Base-by-base conservation (phyloP, 164 flowering plant species). In the Vitis rotundifolia region DNA sequence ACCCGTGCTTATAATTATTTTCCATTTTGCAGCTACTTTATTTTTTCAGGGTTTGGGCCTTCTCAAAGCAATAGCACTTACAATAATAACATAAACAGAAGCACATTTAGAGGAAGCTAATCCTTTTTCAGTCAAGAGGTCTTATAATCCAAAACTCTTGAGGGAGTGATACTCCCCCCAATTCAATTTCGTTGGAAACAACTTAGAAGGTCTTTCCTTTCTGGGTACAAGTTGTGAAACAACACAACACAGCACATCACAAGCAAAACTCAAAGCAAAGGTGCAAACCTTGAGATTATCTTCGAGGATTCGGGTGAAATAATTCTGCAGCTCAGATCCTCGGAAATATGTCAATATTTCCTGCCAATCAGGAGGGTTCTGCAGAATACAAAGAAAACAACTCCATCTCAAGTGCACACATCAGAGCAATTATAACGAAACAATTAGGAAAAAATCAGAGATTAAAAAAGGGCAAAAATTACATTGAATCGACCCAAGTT, bases 291-390 rank as follows among this genome's bases (percentile, higher is more conserved):
- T 96, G 76, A 96, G 71, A 80, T 96, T 87, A 82, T 96, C 99
- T 80, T 96, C 98, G 61, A 96, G 76, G 63, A 96, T 89, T 48
- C 97, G 98, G 31, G 99, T 96, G 70, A 93, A 96, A 74, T 96
- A 96, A 78, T 96, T 96, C 73, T 96, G 99, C 71, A 93, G 80
- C 78, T 96, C 98, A 59, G 98, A 93, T 64, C 99, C 99, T 67
- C 99, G 85, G 70, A 96, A 96, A 76, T 96, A 82, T 8, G 97
- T 93, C 86, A 96, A 78, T 15, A 96, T 96, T 75, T 96, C 98
- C 68, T 89, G 95, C 99, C 99, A 96, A 77, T 92, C 98, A 18
- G 99, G 99, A 49, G 99, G 99, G 72, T 92, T 96, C 97, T 96
- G 91, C 76, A 80, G 67, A 62, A 29, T 16, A 64, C 67, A 66